Base-by-base conservation (phyloP, 306 rosid species). In the Medicago lupulina region DNA sequence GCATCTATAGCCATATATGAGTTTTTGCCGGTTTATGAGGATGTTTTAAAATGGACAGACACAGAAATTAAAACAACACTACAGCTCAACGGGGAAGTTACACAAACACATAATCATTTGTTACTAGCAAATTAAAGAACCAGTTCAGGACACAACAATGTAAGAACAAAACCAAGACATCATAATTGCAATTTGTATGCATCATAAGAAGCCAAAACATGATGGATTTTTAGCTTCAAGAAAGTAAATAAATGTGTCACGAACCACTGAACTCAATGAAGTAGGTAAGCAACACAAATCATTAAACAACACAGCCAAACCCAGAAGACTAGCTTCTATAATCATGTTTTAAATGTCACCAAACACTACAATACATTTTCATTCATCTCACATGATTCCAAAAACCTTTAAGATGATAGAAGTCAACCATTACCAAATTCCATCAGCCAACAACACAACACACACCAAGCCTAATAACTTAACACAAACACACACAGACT, bases 351-450 rank as follows among this genome's bases (percentile, higher is more conserved):
- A 61, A 67, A 65, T 18, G 19, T 39, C 36, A 34, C 58, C 25
- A 68, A 78, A 66, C 53, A 59, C 8, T 64, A 73, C 40, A 73
- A 68, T 31, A 14, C 69, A 62, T 75, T 16, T 80, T 53, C 59
- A 23, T 57, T 39, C 51, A 17, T 54, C 68, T 53, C 51, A 50
- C 9, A 40, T 49, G 66, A 58, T 60, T 83, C 77, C 70, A 69
- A 53, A 53, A 62, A 77, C 77, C 66, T 14, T 51, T 51, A 25
- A 55, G 50, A 23, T 21, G 13, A 61, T 12, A 67, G 31, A 61
- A 68, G 34, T 15, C 68, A 25, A 58, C 53, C 69, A 44, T 12
- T 79, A 17, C 78, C 75, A 36, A 34, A 18, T 64, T n/a, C 31
- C 9, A 68, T 9, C 14, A 63, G 49, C 61, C 67, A 83, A 70